Percentiles rank a stretch among this genome's conserved stretches.
Conservation (phyloP, 495 filamentous ascomycete genomes). For the Neurospora sp. region DNA sequence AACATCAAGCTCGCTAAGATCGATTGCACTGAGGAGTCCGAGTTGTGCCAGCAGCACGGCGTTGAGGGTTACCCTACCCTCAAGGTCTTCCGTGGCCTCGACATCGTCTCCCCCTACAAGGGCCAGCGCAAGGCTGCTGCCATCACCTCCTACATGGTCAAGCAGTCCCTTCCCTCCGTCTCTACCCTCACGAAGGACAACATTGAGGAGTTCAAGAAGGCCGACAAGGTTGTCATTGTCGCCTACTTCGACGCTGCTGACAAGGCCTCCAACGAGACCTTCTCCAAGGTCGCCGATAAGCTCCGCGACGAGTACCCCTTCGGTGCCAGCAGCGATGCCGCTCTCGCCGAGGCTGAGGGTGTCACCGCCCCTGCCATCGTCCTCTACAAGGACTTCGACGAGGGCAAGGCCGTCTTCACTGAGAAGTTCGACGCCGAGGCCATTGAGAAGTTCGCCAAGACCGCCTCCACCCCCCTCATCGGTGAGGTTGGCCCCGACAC, state of each 20-base stretch:
- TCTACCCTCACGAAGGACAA: slow-evolving; percentile 68
- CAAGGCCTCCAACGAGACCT: slow-evolving; percentile 74
- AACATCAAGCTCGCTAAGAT: slow-evolving; percentile 86
- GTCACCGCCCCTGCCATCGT: slow-evolving; percentile 79
- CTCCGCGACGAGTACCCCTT: slow-evolving; percentile 89
- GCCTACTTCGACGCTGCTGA: slow-evolving; percentile 79
- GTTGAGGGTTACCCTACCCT: slow-evolving; percentile 97
- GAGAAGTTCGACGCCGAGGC: slow-evolving; percentile 66
- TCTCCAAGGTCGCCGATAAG: slow-evolving; percentile 67
- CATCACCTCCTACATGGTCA: slow-evolving; percentile 99
- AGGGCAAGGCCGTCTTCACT: slow-evolving; percentile 79
- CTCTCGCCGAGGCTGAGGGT: slow-evolving; percentile 79
- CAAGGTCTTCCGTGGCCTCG: slow-evolving; percentile 95
- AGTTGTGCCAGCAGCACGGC: slow-evolving; percentile 79
- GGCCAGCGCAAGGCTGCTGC: slow-evolving; percentile 85
- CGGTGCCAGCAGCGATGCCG: slow-evolving; percentile 70
- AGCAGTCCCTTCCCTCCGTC: slow-evolving; percentile 92
- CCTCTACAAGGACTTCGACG: slow-evolving; percentile 96
- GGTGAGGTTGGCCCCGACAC: slow-evolving; percentile 98
- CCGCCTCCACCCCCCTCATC: slow-evolving; percentile 77
- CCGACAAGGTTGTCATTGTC: slow-evolving; percentile 92
- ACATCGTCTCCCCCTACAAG: slow-evolving; percentile 71
- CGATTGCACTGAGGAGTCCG: slow-evolving; percentile 90
- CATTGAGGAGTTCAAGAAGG: slow-evolving; percentile 90
- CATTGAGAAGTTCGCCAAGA: slow-evolving; percentile 75